phyloP scores from a whole-genome alignment of 177 flowering plant species.

The Vitis hybrid region DNA sequence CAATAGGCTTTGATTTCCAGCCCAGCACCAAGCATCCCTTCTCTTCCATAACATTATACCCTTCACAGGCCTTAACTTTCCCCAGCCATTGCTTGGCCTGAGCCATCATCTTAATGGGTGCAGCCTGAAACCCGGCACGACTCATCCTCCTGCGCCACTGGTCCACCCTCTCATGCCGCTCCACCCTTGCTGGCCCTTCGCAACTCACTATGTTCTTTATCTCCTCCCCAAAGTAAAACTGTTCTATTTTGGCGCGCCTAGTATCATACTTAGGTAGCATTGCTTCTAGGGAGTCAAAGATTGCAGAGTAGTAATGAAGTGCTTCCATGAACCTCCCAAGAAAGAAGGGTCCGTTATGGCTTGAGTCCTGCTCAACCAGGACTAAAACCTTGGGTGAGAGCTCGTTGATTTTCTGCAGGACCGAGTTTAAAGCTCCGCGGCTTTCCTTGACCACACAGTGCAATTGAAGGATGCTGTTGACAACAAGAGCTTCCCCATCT shows the following conservation, averaged over 20 bases:
- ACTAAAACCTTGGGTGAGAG: conserved; percentile 51
- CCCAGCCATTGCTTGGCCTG: conserved; percentile 66
- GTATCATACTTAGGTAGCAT: conserved; percentile 76
- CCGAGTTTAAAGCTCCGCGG: conserved; percentile 73
- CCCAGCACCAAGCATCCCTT: conserved; percentile 80
- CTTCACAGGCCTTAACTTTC: conserved; percentile 40
- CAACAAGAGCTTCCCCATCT: conserved; percentile 52
- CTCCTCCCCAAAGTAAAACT: conserved; percentile 75
- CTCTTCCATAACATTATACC: conserved; percentile 68
- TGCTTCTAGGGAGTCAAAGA: conserved; percentile 60
- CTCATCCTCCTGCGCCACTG: conserved; percentile 84
- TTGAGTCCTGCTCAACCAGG: conserved; percentile 73
- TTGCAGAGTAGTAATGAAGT: conserved; percentile 51
- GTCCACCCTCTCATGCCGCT: conserved; percentile 72
- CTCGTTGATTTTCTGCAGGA: conserved; percentile 53
- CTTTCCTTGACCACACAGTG: conserved; percentile 83
- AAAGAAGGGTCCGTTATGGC: conserved; percentile 80
- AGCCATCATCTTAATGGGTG: conserved; percentile 49
- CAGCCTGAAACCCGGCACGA: conserved; percentile 72
- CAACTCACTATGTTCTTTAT: conserved; percentile 81
- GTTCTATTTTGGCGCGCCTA: conserved; percentile 65
- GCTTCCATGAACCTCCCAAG: conserved; percentile 81
- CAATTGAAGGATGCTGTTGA: conserved; percentile 67
- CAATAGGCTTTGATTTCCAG: conserved; percentile 72
- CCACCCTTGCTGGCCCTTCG: conserved; percentile 72